These are phyloP conservation scores for Coemansia sp. DNA, from an alignment of 371 early-diverging fungal genomes.

Conservation along the genomic window DNA sequence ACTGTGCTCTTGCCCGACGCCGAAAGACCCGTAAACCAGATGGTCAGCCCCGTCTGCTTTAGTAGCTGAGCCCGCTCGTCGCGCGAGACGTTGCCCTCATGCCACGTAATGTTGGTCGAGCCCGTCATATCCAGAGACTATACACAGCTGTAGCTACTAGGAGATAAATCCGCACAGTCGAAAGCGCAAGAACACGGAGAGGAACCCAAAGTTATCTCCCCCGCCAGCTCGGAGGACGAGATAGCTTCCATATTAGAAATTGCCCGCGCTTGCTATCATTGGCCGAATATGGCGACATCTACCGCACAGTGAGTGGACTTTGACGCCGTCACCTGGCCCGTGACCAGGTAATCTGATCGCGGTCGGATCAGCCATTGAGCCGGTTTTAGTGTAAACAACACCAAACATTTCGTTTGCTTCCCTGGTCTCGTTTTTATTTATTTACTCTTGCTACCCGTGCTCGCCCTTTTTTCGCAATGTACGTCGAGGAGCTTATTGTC, in stretches of 20 bases:
- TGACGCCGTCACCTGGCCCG: not conserved
- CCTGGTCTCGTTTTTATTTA: not conserved
- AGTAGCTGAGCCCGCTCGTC: slow-evolving; percentile 72
- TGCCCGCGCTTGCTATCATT: not conserved
- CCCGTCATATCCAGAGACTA: not conserved
- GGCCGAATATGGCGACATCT: slow-evolving; percentile 10
- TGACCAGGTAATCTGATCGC: not conserved
- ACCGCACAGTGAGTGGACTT: not conserved
- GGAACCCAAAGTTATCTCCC: not conserved
- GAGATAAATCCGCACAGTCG: too few species aligned
- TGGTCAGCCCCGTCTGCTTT: slow-evolving; percentile 80
- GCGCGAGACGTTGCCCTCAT: slow-evolving; percentile 73
- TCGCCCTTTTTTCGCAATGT: slow-evolving; percentile 57
- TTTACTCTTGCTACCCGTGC: not conserved
- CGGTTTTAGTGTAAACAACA: not conserved
- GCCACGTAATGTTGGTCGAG: slow-evolving; percentile 89
- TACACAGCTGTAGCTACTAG: not conserved
- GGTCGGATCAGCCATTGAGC: not conserved
- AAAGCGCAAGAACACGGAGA: not conserved
- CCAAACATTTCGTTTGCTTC: not conserved
- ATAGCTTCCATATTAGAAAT: not conserved
- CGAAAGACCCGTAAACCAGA: slow-evolving; percentile 94
- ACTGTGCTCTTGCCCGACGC: slow-evolving; percentile 93
- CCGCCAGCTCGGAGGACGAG: not conserved
- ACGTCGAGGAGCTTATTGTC: slow-evolving; percentile 92